phyloP scores from a whole-genome alignment of 805 yeast species.

The Spathaspora arborariae region DNA sequence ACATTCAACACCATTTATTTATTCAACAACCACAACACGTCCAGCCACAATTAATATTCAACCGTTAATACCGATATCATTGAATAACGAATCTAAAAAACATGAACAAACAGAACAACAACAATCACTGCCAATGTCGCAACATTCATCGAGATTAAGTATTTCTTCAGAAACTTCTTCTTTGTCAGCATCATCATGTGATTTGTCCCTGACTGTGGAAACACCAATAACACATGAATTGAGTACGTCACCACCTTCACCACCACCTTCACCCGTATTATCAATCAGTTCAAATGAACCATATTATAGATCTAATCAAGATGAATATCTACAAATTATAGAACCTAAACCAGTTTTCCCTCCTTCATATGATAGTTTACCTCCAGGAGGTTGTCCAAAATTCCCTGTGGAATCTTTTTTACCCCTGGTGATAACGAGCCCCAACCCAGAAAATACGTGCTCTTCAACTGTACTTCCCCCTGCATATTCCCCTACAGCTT shows the following conservation, averaged over 20 bases:
- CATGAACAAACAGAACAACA: background rate
- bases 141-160: background rate
- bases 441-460: conserved; percentile 10
- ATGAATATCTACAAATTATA: conserved; percentile 25
- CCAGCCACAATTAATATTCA: background rate
- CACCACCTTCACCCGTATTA: background rate
- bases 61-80: background rate
- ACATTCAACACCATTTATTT: background rate
- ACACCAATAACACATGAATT: too few relatives aligned
- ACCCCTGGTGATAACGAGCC: too few relatives aligned
- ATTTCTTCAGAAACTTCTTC: background rate
- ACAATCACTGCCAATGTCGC: background rate
- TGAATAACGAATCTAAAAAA: background rate
- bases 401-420: conserved; percentile 21
- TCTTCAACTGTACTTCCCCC: conserved; percentile 43
- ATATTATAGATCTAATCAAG: background rate
- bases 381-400: conserved; percentile 44
- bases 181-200: conserved; percentile 1
- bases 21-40: background rate
- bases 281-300: background rate
- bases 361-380: conserved; percentile 32
- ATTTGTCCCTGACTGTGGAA: background rate
- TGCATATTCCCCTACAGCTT: conserved; percentile 59
- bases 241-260: background rate
- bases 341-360: conserved; percentile 39